These are phyloP conservation scores for Neonectria hederae DNA, from an alignment of 2,329 filamentous ascomycete genomes.

Conservation along the genomic window DNA sequence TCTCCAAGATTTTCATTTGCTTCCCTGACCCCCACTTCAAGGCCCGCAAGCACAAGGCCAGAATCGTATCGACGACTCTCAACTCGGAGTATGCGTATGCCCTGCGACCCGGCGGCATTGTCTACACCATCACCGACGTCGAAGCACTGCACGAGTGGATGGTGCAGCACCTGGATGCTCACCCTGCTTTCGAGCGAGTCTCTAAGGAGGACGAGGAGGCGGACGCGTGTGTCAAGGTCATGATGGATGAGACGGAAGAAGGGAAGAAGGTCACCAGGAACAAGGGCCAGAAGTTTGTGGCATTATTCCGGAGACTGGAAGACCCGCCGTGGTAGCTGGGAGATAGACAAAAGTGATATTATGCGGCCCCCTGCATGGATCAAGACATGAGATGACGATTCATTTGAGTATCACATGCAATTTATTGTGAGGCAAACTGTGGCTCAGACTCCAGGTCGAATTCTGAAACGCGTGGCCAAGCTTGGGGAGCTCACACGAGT, in stretches of 20 bases:
- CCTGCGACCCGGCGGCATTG: conserved; percentile 80
- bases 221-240: conserved; percentile 77
- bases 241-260: conserved; percentile 91
- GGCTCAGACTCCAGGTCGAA: background rate
- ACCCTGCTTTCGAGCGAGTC: conserved; percentile 82
- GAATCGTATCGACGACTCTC: conserved; percentile 89
- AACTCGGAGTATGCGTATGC: conserved; percentile 95
- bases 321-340: conserved; percentile 76
- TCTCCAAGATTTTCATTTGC: conserved; percentile 94
- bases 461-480: background rate
- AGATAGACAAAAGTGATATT: conserved; percentile 7
- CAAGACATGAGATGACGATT: background rate
- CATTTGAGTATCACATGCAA: conserved; percentile 24
- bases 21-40: conserved; percentile 99
- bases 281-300: conserved; percentile 89
- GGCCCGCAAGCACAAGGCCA: conserved; percentile 93
- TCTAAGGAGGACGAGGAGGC: conserved; percentile 71
- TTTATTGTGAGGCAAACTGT: conserved; percentile 2
- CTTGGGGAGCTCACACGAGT: conserved; percentile 14
- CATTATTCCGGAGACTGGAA: conserved; percentile 82
- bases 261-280: conserved; percentile 96
- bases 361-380: conserved; percentile 12
- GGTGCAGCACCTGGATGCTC: conserved; percentile 82
- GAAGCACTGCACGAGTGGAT: conserved; percentile 95
- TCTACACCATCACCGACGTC: conserved; percentile 98